These are phyloP conservation scores for Pelargonium citronellum DNA, from an alignment of 441 rosid genomes.

Conservation along the genomic window DNA sequence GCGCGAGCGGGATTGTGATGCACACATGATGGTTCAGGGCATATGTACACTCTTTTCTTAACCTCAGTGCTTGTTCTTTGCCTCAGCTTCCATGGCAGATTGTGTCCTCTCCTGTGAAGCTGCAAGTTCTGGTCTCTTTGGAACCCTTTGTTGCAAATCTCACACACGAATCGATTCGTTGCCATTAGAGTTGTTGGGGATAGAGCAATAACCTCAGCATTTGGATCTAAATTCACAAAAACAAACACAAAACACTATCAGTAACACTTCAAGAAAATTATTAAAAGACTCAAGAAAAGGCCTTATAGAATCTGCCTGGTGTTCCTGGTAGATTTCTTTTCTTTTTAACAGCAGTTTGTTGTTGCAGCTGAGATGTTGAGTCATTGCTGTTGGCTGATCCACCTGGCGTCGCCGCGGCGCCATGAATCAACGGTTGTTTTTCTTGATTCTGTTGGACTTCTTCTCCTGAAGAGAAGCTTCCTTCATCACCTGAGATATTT, in stretches of 20 bases:
- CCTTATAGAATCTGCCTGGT: conserved; percentile 43
- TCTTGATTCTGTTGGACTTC: conserved; percentile 43
- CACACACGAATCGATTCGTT: conserved; percentile 46
- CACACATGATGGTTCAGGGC: conserved; percentile 44
- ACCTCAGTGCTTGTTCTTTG: conserved; percentile 40
- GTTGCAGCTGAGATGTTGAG: conserved; percentile 33
- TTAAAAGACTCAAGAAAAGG: conserved; percentile 12
- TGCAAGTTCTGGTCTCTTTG: conserved; percentile 32
- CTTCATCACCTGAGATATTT: conserved; percentile 55
- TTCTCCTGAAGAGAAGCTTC: conserved; percentile 66
- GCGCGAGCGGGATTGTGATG: conserved; percentile 49
- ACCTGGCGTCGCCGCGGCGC: conserved; percentile 27
- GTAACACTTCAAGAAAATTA: conserved; percentile 7
- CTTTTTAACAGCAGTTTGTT: conserved; percentile 41
- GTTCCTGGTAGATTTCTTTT: conserved; percentile 68
- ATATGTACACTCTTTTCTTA: conserved; percentile 41
- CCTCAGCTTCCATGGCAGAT: conserved; percentile 45
- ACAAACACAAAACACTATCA: conserved; percentile 3
- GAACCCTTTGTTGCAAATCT: conserved; percentile 38
- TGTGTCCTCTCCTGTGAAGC: conserved; percentile 35
- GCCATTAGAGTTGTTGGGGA: conserved; percentile 50
- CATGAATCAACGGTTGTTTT: conserved; percentile 23
- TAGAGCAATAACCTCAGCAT: conserved; percentile 43
- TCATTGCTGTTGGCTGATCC: conserved; percentile 28
- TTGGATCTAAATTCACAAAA: conserved; percentile 29